phyloP scores from a whole-genome alignment of 179 eudicot genomes.

The Beta macrorhiza region DNA sequence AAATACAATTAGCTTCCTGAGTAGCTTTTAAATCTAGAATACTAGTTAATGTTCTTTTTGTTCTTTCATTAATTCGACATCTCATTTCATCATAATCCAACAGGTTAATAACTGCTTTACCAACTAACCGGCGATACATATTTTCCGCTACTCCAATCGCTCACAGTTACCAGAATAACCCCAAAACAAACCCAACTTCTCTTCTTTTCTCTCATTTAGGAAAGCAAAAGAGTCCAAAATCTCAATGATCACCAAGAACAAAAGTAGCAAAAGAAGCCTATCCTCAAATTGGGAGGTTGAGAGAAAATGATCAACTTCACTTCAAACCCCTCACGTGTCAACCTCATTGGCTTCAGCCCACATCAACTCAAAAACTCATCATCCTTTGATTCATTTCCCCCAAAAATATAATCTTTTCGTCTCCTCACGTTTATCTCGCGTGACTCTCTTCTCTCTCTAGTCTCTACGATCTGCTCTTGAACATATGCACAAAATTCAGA shows the following conservation, averaged over 20 bases:
- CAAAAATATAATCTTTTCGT: not conserved
- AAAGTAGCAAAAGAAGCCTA: not conserved
- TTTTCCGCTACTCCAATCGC: no score
- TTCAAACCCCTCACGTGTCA: not conserved
- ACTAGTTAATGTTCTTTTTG: no score
- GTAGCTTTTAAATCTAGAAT: no score
- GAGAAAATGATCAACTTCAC: not conserved
- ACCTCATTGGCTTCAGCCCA: conserved; percentile 2
- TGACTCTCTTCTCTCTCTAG: conserved; percentile 13
- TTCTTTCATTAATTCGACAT: no score
- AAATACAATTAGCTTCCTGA: no score
- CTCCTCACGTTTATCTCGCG: conserved; percentile 24
- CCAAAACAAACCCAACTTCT: no score
- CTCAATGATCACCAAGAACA: not conserved
- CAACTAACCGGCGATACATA: no score
- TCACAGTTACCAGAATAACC: no score
- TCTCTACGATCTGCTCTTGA: conserved; percentile 1
- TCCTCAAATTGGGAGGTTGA: conserved; percentile 1
- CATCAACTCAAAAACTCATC: not conserved
- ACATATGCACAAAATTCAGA: conserved; percentile 9
- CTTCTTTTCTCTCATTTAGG: no score
- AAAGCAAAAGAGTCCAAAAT: not conserved
- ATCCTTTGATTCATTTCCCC: not conserved
- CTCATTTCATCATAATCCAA: no score
- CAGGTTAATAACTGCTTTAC: no score